These are phyloP conservation scores for Aspergillus baeticus DNA, from an alignment of 495 filamentous ascomycete species.

Conservation along the genomic window DNA sequence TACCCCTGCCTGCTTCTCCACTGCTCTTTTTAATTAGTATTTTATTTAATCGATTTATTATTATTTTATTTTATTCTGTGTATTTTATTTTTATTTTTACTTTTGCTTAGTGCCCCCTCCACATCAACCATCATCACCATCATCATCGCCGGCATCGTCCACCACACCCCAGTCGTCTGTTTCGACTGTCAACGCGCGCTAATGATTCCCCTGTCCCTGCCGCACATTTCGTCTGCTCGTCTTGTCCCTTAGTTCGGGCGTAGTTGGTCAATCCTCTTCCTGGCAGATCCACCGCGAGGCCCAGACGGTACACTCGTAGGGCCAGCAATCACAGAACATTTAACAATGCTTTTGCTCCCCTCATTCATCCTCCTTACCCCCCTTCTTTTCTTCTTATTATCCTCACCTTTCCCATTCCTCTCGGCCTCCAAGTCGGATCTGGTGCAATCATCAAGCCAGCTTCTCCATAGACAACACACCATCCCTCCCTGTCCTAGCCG, in stretches of 20 bases:
- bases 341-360: conserved; percentile 35
- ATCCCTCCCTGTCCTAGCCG: not conserved
- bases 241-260: conserved; percentile 18
- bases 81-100: conserved; percentile 19
- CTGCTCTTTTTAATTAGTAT: conserved; percentile 10
- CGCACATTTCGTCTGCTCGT: conserved; percentile 4
- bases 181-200: conserved; percentile 20
- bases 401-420: conserved; percentile 6
- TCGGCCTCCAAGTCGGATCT: conserved; percentile 2
- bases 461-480: not conserved
- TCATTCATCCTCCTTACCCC: conserved; percentile 10
- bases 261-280: conserved; percentile 22
- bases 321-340: conserved; percentile 30
- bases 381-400: conserved; percentile 16
- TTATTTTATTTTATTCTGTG: conserved; percentile 2
- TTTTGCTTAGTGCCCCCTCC: conserved; percentile 18
- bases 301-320: conserved; percentile 25
- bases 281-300: conserved; percentile 18
- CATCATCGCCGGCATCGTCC: conserved; percentile 23
- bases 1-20: conserved; percentile 15
- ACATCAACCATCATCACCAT: conserved; percentile 13
- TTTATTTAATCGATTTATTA: conserved; percentile 9
- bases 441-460: not conserved
- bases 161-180: conserved; percentile 23
- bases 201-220: conserved; percentile 19